Conservation (phyloP, 2,329 filamentous ascomycete genomes). For the Thelonectria blattea region DNA sequence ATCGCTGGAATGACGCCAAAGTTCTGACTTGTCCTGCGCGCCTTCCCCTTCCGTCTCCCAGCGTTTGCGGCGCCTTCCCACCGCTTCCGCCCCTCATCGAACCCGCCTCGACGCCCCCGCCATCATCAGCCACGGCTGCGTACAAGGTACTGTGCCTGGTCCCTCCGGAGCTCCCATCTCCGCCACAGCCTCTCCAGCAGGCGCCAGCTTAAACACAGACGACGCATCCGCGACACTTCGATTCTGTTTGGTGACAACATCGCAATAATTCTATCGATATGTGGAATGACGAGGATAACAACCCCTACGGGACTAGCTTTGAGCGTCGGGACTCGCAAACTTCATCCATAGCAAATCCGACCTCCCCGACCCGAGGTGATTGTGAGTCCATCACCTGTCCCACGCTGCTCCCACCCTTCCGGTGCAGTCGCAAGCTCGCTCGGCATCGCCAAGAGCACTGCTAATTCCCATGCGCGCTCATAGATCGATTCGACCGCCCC, state of each 20-base stretch:
- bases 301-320: constrained; percentile 91
- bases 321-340: constrained; percentile 82
- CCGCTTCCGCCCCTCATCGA: constrained; percentile 9
- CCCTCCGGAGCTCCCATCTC: constrained; percentile 19
- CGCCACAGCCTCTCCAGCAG: constrained; percentile 20
- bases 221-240: constrained; percentile 6
- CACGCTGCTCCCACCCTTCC: constrained; percentile 5
- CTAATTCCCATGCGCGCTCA: constrained; percentile 19
- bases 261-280: constrained; percentile 55
- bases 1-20: neutral
- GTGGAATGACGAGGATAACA: constrained; percentile 99
- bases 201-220: constrained; percentile 18
- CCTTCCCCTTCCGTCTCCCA: neutral
- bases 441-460: constrained; percentile 8
- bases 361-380: constrained; percentile 63
- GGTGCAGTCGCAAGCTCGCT: neutral
- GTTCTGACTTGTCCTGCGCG: constrained; percentile 2
- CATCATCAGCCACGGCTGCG: constrained; percentile 21
- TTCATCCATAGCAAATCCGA: constrained; percentile 69
- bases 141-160: constrained; percentile 1
- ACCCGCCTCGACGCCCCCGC: constrained; percentile 2
- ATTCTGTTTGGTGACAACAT: constrained; percentile 18
- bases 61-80: neutral
- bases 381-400: constrained; percentile 55
- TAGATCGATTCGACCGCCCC: constrained; percentile 64